Conservation (phyloP, 768 basidiomycete species). For the Trametes villosa region DNA sequence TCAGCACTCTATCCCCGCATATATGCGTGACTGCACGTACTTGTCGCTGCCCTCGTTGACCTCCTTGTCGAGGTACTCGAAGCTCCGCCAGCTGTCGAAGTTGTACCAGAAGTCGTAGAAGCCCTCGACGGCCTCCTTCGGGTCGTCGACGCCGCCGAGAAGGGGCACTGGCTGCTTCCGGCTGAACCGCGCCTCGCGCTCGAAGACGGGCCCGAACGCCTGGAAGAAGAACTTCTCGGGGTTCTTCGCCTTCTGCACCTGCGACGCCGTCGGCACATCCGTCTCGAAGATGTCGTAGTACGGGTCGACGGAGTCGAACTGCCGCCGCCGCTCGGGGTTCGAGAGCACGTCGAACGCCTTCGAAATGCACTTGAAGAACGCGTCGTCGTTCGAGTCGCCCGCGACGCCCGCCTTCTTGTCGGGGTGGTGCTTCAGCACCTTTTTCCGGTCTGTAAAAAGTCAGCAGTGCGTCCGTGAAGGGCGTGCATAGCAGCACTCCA, state of each 20-base stretch:
- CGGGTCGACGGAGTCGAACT: slow-evolving; percentile 97
- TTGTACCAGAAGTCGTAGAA: slow-evolving; percentile 99
- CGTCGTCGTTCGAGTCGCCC: slow-evolving; percentile 92
- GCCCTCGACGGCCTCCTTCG: slow-evolving; percentile 82
- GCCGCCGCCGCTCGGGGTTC: slow-evolving; percentile 83
- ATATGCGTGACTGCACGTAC: slow-evolving; percentile 47
- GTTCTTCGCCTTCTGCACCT: slow-evolving; percentile 55
- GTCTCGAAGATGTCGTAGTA: slow-evolving; percentile 72
- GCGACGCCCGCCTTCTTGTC: slow-evolving; percentile 88
- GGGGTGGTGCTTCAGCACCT: slow-evolving; percentile 98
- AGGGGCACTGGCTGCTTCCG: slow-evolving; percentile 80
- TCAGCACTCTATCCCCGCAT: neutral
- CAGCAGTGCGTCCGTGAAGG: neutral
- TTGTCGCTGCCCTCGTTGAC: slow-evolving; percentile 96
- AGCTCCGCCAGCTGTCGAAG: slow-evolving; percentile 98
- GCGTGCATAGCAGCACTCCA: neutral
- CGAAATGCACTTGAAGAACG: slow-evolving; percentile 99
- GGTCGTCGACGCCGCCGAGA: slow-evolving; percentile 70
- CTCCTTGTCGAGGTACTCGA: slow-evolving; percentile 98
- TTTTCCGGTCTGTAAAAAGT: slow-evolving; percentile 81
- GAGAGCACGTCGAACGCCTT: slow-evolving; percentile 96
- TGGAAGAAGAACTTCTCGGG: slow-evolving; percentile 71
- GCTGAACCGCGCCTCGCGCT: slow-evolving; percentile 92
- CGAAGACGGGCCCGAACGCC: slow-evolving; percentile 80
- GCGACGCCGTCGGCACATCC: slow-evolving; percentile 69